Evolutionary conservation across 1,139 yeast species (phyloP), one percentile per base, ranked within the genome.

Genomic region (Lodderomyces oxycetoniae): DNA sequence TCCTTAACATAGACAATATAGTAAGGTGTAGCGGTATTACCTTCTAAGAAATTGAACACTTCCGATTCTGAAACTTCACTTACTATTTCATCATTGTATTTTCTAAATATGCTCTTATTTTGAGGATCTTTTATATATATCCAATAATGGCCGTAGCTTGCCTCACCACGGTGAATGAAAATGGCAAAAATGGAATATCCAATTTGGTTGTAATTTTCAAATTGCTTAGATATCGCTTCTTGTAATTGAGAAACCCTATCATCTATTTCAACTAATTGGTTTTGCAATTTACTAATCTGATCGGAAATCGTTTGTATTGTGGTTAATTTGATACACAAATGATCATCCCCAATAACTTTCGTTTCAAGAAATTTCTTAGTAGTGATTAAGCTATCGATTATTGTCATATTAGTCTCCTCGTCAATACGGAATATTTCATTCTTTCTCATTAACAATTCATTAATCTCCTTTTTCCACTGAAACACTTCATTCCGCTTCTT

Each of bases 91-190:
- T 91, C 98, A 51, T 91, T 91, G 57, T 91, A 91, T 64, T 86
- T 89, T 41, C 96, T 67, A 74, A 79, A 91, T 22, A 83, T 63
- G 30, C 74, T 73, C 12, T 70, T 66, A 39, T 70, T 66, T 42
- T 71, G 71, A 9, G 80, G 77, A 55, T 91, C 97, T 43, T 75
- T 77, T 41, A 91, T 89, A 53, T 89, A 91, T 11, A 89, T 76
- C 96, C 97, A 91, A 55, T 91, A 91, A 57, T 91, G 98, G 3
- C 98, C 98, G 52, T 85, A 89, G 37, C 88, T 79, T 1, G 96
- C 98, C 49, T 88, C 95, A 5, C 98, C 98, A 36, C 96, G 68
- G 57, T 91, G 98, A 31, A 93, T 87, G 50, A 91, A 91, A 5
- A 91, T 81, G 0, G 97, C 94, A 63, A 89, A 91, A 9, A 91